Conservation (phyloP, 805 yeast species). For the Pichia ethanolica region DNA sequence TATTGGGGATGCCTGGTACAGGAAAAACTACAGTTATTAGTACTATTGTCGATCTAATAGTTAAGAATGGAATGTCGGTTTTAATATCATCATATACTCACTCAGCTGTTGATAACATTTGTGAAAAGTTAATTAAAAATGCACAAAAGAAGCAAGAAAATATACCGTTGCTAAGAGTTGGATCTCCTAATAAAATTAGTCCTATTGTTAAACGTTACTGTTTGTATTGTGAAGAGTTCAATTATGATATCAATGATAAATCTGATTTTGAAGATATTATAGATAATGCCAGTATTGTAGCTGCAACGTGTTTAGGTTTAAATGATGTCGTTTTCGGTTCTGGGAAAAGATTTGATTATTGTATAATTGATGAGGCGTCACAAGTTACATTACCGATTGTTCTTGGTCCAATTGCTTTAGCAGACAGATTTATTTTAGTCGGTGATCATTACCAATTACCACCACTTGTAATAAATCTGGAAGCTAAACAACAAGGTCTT, state of each 20-base stretch:
- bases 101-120: slow-evolving; percentile 91
- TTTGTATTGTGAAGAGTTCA: slow-evolving; percentile 33
- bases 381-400: slow-evolving; percentile 90
- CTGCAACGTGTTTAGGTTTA: slow-evolving; percentile 80
- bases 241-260: slow-evolving; percentile 25
- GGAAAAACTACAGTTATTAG: slow-evolving; percentile 92
- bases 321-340: slow-evolving; percentile 51
- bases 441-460: slow-evolving; percentile 95
- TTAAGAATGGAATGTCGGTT: slow-evolving; percentile 55
- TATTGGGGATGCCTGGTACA: slow-evolving; percentile 98
- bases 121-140: slow-evolving; percentile 52
- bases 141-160: neutral
- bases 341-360: slow-evolving; percentile 68
- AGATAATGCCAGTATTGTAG: slow-evolving; percentile 64
- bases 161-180: slow-evolving; percentile 58
- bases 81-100: slow-evolving; percentile 84
- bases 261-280: slow-evolving; percentile 42
- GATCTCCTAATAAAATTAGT: slow-evolving; percentile 53
- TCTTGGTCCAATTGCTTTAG: slow-evolving; percentile 75
- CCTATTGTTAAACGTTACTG: slow-evolving; percentile 48
- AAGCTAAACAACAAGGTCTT: slow-evolving; percentile 59
- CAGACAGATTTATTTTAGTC: slow-evolving; percentile 79
- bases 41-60: slow-evolving; percentile 56
- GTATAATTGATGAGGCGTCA: slow-evolving; percentile 94
- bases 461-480: slow-evolving; percentile 68